phyloP scores from a whole-genome alignment of 2,329 filamentous ascomycete species.

The Hypoxylon sp. region DNA sequence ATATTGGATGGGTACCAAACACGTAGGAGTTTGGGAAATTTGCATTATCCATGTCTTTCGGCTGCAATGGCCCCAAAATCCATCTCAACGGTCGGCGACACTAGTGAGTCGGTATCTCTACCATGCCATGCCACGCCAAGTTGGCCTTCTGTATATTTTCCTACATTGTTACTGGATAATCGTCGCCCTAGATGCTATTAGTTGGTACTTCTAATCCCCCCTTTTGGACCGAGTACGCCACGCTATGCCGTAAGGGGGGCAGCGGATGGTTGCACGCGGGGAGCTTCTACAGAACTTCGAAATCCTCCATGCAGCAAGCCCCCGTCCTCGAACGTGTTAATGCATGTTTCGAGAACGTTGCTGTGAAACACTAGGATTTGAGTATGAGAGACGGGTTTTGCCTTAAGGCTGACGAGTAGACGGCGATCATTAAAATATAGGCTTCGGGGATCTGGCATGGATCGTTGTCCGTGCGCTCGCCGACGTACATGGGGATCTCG shows the following conservation, averaged over 20 bases:
- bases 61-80: conserved; percentile 25
- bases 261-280: conserved; percentile 31
- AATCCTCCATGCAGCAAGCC: conserved; percentile 30
- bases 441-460: conserved; percentile 44
- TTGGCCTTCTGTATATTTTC: conserved; percentile 22
- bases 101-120: conserved; percentile 30
- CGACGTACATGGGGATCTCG: conserved; percentile 37
- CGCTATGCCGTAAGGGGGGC: conserved; percentile 30
- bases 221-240: conserved; percentile 31
- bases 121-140: conserved; percentile 22
- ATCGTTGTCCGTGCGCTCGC: conserved; percentile 41
- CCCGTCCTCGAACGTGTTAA: conserved; percentile 22
- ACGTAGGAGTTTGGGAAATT: conserved; percentile 24
- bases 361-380: conserved; percentile 40
- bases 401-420: conserved; percentile 39
- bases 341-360: conserved; percentile 42
- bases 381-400: conserved; percentile 22
- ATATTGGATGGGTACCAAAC: conserved; percentile 28
- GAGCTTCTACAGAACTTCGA: conserved; percentile 37
- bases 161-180: conserved; percentile 29
- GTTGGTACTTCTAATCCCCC: conserved; percentile 20
- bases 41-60: conserved; percentile 27
- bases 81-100: conserved; percentile 44
- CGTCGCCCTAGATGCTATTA: conserved; percentile 16
- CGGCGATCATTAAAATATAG: conserved; percentile 38